Base-by-base conservation (phyloP, 805 yeast species). In the Metschnikowia dekortorum region DNA sequence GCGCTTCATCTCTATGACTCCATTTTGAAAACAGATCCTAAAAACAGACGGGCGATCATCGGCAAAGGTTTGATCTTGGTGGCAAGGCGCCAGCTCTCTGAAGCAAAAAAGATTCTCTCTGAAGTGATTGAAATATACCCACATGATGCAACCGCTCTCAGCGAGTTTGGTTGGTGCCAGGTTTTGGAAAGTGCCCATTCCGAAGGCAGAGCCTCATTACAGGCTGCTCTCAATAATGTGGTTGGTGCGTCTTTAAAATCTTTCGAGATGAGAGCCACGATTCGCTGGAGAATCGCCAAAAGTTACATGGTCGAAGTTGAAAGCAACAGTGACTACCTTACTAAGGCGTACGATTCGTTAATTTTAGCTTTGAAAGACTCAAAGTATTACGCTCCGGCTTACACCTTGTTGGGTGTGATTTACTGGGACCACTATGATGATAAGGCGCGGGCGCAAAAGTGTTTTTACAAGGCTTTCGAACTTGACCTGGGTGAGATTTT, bases 381-480 rank as follows among this genome's bases (percentile, higher is more conserved):
- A 16, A 81, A 83, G 31, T 80, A 76, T 30, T 81, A 75, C 63
- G 91, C 97, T 0, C 84, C 95, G 1, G 81, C 96, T 0, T 94
- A 83, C 63, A 84, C 97, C 0, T 77, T 89, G 1, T 69, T 94
- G 28, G 99, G 99, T 26, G 65, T 77, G 45, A 73, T 89, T n/a
- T 91, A 89, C 60, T 67, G 78, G 4, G 75, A 78, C 1, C 70
- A 77, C 51, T 83, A 76, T 52, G 67, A 73, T 8, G 96, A 90
- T 60, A 62, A 67, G 29, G 69, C 70, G 0, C 78, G 94, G 44
- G 96, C 97, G 0, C 83, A 83, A 48, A 89, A 89, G 62, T 90
- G 97, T 65, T 92, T 85, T 64, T 82, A 85, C 63, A 88, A 84
- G 60, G 97, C 98, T 0, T 87, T 92, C 63, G 97, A 92, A 60